These are phyloP conservation scores for Coemansia sp. DNA, from an alignment of 192 early-diverging fungal species.

Conservation along the genomic window DNA sequence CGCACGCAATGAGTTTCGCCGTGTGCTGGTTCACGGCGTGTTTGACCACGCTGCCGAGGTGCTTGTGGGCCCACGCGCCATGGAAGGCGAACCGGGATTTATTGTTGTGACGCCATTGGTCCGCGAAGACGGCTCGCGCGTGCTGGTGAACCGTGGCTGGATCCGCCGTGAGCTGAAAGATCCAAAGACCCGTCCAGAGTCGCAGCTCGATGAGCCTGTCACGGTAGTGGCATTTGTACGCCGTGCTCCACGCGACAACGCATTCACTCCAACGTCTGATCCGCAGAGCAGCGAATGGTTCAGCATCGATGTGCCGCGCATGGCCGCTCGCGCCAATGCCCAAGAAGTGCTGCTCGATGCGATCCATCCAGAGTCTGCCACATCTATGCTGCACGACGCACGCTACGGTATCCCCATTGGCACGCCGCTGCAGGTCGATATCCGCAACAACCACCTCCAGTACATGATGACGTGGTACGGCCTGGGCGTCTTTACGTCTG, in stretches of 20 bases:
- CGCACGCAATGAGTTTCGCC: conserved; percentile 70
- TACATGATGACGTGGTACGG: conserved; percentile 90
- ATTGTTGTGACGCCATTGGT: conserved; percentile 73
- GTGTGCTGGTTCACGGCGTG: conserved; percentile 65
- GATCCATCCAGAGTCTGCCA: conserved; percentile 57
- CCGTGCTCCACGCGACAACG: conserved; percentile 54
- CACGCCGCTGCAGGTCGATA: conserved; percentile 65
- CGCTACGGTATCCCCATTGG: conserved; percentile 69
- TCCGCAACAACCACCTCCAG: conserved; percentile 82
- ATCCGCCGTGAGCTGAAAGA: conserved; percentile 68
- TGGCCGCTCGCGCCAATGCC: conserved; percentile 64
- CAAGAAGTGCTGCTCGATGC: conserved; percentile 76
- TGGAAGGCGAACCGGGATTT: conserved; percentile 70
- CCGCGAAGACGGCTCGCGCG: conserved; percentile 65
- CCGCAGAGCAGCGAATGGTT: conserved; percentile 78
- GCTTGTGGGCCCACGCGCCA: conserved; percentile 74
- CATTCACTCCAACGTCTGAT: conserved; percentile 60
- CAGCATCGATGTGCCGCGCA: conserved; percentile 71
- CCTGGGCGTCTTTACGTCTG: conserved; percentile 63
- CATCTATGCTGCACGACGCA: conserved; percentile 21
- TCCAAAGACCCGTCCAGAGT: conserved; percentile 54
- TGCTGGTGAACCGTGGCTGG: conserved; percentile 90
- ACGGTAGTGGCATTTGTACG: conserved; percentile 67
- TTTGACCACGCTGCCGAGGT: conserved; percentile 76
- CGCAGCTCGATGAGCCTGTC: conserved; percentile 55